Conservation (phyloP, 1,284 basidiomycete species). For the Papiliotrema nemorosa region DNA sequence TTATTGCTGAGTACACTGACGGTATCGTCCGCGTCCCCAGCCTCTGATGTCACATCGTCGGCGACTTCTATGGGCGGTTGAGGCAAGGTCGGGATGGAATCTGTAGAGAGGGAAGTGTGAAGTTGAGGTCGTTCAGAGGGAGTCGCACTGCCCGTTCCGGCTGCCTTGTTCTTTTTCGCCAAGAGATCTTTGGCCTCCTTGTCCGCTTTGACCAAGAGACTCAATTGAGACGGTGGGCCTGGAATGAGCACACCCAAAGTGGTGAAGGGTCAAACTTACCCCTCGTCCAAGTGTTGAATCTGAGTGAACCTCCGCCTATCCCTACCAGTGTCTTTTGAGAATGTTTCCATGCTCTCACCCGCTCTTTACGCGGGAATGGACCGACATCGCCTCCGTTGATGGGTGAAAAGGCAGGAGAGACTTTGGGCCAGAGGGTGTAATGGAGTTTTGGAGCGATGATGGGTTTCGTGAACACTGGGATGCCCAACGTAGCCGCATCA, state of each 20-base stretch:
- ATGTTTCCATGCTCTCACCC: constrained; percentile 29
- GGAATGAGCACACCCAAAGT: no score
- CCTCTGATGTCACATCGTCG: constrained; percentile 24
- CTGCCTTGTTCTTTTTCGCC: constrained; percentile 3
- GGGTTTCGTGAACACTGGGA: constrained; percentile 43
- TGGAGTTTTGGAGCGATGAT: constrained; percentile 34
- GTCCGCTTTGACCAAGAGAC: constrained; percentile 29
- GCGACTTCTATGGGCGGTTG: not conserved
- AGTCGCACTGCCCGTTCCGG: constrained; percentile 3
- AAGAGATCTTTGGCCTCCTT: constrained; percentile 32
- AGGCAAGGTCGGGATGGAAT: constrained; percentile 5
- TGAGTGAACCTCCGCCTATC: constrained; percentile 37
- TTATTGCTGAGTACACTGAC: not conserved
- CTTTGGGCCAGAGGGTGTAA: constrained; percentile 37
- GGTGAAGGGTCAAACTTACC: constrained; percentile 35
- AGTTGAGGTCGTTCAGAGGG: not conserved
- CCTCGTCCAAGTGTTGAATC: constrained; percentile 37
- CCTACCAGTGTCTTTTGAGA: constrained; percentile 25
- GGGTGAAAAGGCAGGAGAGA: constrained; percentile 39
- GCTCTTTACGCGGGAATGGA: constrained; percentile 37
- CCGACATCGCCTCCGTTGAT: constrained; percentile 36
- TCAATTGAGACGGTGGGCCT: constrained; percentile 40
- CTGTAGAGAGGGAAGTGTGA: not conserved
- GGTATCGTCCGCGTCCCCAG: constrained; percentile 28
- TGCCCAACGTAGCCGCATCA: constrained; percentile 31